Base-by-base conservation (phyloP, 2,329 filamentous ascomycete genomes). In the Aureobasidium subglaciale region DNA sequence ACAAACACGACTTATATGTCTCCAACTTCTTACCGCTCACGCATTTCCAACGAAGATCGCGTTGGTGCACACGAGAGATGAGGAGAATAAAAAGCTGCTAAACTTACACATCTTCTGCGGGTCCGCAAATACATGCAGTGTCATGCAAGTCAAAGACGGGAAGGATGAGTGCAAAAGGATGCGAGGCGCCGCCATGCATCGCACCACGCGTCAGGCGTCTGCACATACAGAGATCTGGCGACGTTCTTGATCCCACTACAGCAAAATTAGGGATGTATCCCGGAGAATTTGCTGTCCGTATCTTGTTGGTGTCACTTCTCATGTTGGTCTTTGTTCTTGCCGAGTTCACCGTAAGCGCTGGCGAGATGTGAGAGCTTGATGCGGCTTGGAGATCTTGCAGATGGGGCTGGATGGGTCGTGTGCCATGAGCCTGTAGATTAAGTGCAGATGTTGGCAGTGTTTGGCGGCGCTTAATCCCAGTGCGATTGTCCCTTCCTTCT, bases 141-240 rank as follows among this genome's bases (percentile, higher is more conserved):
- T 38, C 48, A 52, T 52, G 48, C 48, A 52, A 40, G 48, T 30
- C 48, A 52, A 52, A 52, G 35, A 52, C 35, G 35, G 35, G 20
- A 32, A 16, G 25, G 24, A 22, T 16, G 46, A n/a, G n/a, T n/a
- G 32, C 2, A 10, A n/a, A 34, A 27, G 16, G 15, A 20, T 52
- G 48, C 48, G 34, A 52, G 35, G 34, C 35, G 48, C 48, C 48
- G 48, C 35, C 35, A 41, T 52, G 48, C 48, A 52, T 52, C 15
- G 11, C 27, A 29, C 48, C 24, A 41, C 35, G 35, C 48, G 48
- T 22, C 48, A 52, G 41, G 43, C 43, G 46, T 37, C 22, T 27
- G 15, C 4, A 37, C 20, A 16, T 11, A 11, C n/a, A 25, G 8
- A 50, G 32, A 27, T 20, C 34, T 29, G 34, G 34, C 32, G n/a